Conservation (phyloP, 2,329 filamentous ascomycete genomes). For the Aspergillus sp. region DNA sequence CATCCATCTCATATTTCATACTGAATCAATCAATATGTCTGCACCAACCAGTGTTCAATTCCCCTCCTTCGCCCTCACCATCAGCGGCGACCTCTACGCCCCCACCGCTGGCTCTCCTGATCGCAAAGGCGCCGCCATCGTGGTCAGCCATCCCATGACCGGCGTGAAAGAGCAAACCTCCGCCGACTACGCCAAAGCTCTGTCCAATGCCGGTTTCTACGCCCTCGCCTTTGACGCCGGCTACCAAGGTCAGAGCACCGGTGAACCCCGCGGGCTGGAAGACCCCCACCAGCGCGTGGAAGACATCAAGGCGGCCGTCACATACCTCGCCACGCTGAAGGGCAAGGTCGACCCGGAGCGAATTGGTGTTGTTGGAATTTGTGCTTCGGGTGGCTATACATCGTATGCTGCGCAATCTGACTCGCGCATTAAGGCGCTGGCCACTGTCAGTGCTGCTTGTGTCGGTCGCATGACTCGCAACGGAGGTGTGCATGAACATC, state of each 20-base stretch:
- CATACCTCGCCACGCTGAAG: conserved; percentile 19
- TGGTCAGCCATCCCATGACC: conserved; percentile 14
- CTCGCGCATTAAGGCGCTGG: conserved; percentile 34
- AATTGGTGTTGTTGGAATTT: conserved; percentile 38
- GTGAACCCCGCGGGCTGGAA: conserved; percentile 34
- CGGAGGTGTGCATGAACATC: conserved; percentile 2
- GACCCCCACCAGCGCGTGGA: conserved; percentile 33
- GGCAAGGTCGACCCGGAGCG: conserved; percentile 22
- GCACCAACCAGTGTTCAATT: conserved; percentile 5
- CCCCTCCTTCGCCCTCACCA: conserved; percentile 6
- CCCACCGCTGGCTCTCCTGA: conserved; percentile 3
- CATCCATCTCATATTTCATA: too few relatives aligned
- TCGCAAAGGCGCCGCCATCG: conserved; percentile 7
- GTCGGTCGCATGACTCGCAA: conserved; percentile 20
- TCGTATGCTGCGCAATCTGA: conserved; percentile 32
- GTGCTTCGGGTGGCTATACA: conserved; percentile 32
- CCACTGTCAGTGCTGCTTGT: conserved; percentile 27
- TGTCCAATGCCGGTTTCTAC: conserved; percentile 29
- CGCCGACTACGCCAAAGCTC: conserved; percentile 23
- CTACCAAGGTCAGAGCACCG: conserved; percentile 34
- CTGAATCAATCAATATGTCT: too few relatives aligned
- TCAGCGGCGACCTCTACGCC: conserved; percentile 5
- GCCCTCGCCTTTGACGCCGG: conserved; percentile 33
- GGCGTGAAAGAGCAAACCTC: conserved; percentile 38
- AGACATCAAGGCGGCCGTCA: conserved; percentile 33